Conservation (phyloP, 176 grass and related monocot species). For the Microstegium vimineum region DNA sequence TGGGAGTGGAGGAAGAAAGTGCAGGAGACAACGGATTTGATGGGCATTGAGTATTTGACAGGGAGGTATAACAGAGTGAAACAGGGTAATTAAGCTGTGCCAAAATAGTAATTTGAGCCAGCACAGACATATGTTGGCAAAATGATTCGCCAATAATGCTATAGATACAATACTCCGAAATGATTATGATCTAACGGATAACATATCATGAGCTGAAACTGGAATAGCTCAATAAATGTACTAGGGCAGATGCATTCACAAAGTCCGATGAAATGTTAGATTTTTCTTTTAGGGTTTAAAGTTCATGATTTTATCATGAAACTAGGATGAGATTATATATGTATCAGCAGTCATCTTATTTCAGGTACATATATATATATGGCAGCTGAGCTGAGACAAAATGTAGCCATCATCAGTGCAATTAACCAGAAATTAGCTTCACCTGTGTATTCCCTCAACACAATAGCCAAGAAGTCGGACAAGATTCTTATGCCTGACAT, state of each 20-base stretch:
- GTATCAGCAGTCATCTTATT: neutral
- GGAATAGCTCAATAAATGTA: neutral
- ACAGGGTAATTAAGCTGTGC: neutral
- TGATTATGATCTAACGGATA: neutral
- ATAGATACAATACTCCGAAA: neutral
- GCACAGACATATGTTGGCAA: neutral
- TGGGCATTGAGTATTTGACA: neutral
- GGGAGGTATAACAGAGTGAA: neutral
- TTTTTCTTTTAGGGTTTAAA: neutral
- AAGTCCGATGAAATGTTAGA: neutral
- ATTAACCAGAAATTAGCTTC: neutral
- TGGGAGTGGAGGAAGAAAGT: neutral
- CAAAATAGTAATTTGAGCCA: neutral
- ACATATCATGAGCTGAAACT: neutral
- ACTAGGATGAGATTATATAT: neutral
- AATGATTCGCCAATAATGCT: neutral
- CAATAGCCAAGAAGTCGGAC: slow-evolving; percentile 36
- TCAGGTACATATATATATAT: neutral
- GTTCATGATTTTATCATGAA: neutral
- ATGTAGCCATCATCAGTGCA: neutral
- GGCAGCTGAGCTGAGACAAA: neutral
- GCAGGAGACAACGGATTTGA: neutral
- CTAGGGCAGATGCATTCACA: neutral
- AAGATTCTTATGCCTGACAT: slow-evolving; percentile 34
- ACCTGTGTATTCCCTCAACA: slow-evolving; percentile 47